Evolutionary conservation across 768 basidiomycete genomes (phyloP).

Genomic region (Serendipita sp.): DNA sequence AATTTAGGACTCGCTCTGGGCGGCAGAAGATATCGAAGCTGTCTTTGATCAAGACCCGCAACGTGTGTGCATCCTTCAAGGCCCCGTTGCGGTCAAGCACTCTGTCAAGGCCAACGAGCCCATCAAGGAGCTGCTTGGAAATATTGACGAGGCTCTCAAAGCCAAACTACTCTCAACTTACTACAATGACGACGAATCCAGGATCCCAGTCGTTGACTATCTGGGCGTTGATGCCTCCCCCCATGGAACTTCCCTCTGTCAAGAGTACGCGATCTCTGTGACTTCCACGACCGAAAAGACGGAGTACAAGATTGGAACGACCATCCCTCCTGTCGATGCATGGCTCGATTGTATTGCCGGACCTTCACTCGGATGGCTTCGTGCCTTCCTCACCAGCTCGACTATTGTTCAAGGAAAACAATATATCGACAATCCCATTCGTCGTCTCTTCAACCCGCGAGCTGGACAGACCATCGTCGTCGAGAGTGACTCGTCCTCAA

Average conservation of each 20-base stretch:
- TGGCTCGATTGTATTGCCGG: constrained; percentile 86
- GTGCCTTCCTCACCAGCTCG: constrained; percentile 64
- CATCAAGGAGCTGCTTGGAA: constrained; percentile 79
- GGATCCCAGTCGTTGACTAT: constrained; percentile 73
- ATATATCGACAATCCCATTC: constrained; percentile 80
- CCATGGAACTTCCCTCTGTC: no score
- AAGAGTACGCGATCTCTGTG: no score
- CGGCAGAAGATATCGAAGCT: constrained; percentile 94
- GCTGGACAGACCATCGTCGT: constrained; percentile 57
- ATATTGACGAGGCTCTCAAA: constrained; percentile 65
- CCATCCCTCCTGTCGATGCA: constrained; percentile 19
- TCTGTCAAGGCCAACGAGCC: constrained; percentile 83
- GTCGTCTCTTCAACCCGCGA: constrained; percentile 74
- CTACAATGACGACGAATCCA: constrained; percentile 59
- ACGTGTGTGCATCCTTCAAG: constrained; percentile 93
- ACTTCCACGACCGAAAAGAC: no score
- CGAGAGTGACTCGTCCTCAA: constrained; percentile 31
- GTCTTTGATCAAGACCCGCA: constrained; percentile 99
- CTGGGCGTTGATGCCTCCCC: constrained; percentile 33
- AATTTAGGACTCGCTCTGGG: constrained; percentile 97
- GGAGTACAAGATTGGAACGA: no score
- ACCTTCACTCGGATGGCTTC: constrained; percentile 63
- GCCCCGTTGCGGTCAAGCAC: constrained; percentile 87
- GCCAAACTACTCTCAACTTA: constrained; percentile 60
- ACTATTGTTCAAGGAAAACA: constrained; percentile 76